These are phyloP conservation scores for Cnidoscolus chayamansa DNA, from an alignment of 441 rosid genomes.

Conservation along the genomic window DNA sequence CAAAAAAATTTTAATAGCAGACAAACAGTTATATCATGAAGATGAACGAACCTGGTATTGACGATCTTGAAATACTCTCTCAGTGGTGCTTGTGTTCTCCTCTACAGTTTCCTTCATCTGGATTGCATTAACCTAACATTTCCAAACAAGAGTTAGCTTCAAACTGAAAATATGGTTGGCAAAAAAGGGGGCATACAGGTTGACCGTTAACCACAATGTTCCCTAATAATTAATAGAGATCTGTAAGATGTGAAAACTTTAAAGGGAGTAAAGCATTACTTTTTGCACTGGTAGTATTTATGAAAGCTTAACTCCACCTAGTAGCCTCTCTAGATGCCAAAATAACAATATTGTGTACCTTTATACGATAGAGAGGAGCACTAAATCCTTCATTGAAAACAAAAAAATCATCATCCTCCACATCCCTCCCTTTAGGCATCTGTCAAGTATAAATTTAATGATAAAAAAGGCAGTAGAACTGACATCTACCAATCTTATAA, in stretches of 20 bases:
- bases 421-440: constrained; percentile 94
- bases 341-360: constrained; percentile 39
- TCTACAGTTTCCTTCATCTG: constrained; percentile 99
- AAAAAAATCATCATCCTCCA: constrained; percentile 86
- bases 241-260: too few species aligned
- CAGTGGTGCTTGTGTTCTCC: constrained; percentile 96
- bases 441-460: constrained; percentile 31
- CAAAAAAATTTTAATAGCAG: neutral
- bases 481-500: constrained; percentile 4
- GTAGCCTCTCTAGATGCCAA: neutral
- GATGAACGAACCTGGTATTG: constrained; percentile 91
- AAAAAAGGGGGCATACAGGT: neutral
- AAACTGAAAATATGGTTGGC: neutral
- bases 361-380: constrained; percentile 85
- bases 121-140: constrained; percentile 85
- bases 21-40: neutral
- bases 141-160: constrained; percentile 2
- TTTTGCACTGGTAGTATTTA: neutral
- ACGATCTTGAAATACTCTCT: constrained; percentile 97
- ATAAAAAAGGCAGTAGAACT: constrained; percentile 1
- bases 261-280: too few species aligned
- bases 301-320: constrained; percentile 9
- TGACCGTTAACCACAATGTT: neutral
- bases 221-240: too few species aligned
- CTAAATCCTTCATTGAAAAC: constrained; percentile 75